phyloP scores from a whole-genome alignment of 2,329 filamentous ascomycete genomes.

The Lecanicillium sp. region DNA sequence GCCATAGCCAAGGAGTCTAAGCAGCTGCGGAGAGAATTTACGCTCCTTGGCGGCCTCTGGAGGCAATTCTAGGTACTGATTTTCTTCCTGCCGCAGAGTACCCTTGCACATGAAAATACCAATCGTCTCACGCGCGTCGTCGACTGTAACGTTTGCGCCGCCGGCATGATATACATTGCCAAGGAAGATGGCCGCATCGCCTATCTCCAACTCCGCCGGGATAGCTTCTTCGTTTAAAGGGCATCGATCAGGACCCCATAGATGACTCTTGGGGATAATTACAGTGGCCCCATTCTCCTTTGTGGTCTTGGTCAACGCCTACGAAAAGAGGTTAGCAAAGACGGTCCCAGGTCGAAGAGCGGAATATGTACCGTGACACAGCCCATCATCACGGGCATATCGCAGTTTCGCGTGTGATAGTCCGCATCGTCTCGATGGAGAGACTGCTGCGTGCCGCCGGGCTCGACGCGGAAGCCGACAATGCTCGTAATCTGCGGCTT shows the following conservation, averaged over 20 bases:
- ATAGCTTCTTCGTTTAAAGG: constrained; percentile 33
- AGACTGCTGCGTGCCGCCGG: constrained; percentile 33
- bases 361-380: constrained; percentile 24
- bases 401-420: constrained; percentile 25
- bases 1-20: constrained; percentile 29
- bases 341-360: background rate
- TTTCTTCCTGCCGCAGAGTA: constrained; percentile 29
- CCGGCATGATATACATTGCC: constrained; percentile 36
- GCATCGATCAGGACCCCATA: constrained; percentile 32
- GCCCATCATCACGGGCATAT: constrained; percentile 32
- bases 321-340: background rate
- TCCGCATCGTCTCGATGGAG: constrained; percentile 32
- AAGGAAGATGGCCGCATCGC: constrained; percentile 34
- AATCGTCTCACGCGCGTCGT: constrained; percentile 26
- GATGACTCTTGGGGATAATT: constrained; percentile 34
- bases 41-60: constrained; percentile 23
- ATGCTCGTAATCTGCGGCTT: constrained; percentile 33
- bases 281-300: constrained; percentile 36
- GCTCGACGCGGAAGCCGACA: constrained; percentile 33
- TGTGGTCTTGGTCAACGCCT: constrained; percentile 33
- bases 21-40: constrained; percentile 26
- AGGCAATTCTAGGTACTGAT: constrained; percentile 27
- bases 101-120: constrained; percentile 31
- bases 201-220: constrained; percentile 33
- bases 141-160: constrained; percentile 29